Base-by-base conservation (phyloP, 2,329 filamentous ascomycete species). In the Colletotrichum godetiae region DNA sequence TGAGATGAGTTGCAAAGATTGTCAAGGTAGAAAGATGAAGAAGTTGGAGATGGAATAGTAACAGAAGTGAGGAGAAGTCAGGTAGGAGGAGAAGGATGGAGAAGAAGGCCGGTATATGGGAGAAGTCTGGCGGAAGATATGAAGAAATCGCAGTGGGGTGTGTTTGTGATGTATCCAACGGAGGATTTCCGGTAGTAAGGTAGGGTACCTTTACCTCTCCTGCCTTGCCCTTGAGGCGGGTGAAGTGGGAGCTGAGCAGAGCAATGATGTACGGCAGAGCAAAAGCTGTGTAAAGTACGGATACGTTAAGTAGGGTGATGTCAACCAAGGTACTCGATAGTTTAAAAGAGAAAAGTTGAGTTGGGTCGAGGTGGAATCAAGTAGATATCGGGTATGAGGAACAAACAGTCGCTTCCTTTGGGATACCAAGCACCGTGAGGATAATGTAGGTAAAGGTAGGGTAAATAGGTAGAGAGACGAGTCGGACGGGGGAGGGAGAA, bases 401-500 rank as follows among this genome's bases (percentile, higher is more conserved):
- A 31, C 33, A 8, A 31, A 27, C 33, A 29, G 19, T 24, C 46
- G 15, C 33, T 31, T 52, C 5, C 31, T 31, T n/a, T 65, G 46
- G 29, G 11, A 15, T 8, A 35, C 37, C 27, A 29, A 29, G 15
- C 31, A 31, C 56, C 10, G 37, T 56, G 55, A 67, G 55, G 46
- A 42, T 24, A 67, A 42, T 31, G 55, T 31, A 56, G 53, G n/a
- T 29, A 33, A 19, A 56, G 33, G 13, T n/a, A 31, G 63, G 29
- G 52, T 31, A 53, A 35, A 12, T 13, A 42, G 42, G 15, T 29
- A 61, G 24, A 37, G n/a, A n/a, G n/a, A 35, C 42, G 31, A 69
- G 52, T 61, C 56, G 67, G 55, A 58, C 67, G 59, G 67, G 19
- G 42, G 37, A 42, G 42, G 42, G 42, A 49, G 42, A 49, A 49